Evolutionary conservation across 2,329 filamentous ascomycete genomes (phyloP), one percentile per base, ranked within the genome.

Genomic region (Aspergillus ruber): DNA sequence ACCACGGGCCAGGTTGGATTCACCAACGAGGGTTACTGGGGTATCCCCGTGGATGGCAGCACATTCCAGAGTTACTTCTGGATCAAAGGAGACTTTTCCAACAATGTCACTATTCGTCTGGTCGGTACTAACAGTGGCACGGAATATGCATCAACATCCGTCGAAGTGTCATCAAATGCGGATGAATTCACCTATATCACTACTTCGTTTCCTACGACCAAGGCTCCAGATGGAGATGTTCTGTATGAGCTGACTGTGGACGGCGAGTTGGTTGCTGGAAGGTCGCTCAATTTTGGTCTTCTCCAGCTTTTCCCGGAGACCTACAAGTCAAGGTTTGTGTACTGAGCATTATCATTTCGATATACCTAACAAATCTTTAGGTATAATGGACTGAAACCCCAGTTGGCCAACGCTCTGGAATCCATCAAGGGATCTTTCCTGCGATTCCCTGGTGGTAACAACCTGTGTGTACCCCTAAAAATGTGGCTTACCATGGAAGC

Each of bases 401-500:
- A 83, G 36, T 65, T 84, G 42, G 75, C 74, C 12, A 71, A 80
- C 49, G 73, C 74, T 7, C 62, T 83, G 7, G 75, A 73, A 3
- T 72, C 65, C 9, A 57, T 83, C 2, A 76, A 80, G 45, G 76
- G 76, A 0, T 76, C 73, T 39, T 77, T 84, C 54, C 71, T 86
- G 43, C 75, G 83, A 36, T 77, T 84, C 50, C 83, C 83, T 0
- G 83, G 83, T 6, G 82, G 81, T 20, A 83, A 83, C 61, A 83
- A 81, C 69, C 65, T 83, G 62, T 65, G 59, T 48, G 65, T 58
- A 10, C 36, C 21, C 5, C 8, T 12, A 8, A 6, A 13, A 13
- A 29, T 4, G 27, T 5, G 3, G n/a, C 6, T 15, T 36, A 38
- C 44, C 44, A 29, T 10, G 12, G 25, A 21, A 10, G 18, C 38